phyloP scores from a whole-genome alignment of 2,329 filamentous ascomycete species.

The Phialemoniopsis sp. region DNA sequence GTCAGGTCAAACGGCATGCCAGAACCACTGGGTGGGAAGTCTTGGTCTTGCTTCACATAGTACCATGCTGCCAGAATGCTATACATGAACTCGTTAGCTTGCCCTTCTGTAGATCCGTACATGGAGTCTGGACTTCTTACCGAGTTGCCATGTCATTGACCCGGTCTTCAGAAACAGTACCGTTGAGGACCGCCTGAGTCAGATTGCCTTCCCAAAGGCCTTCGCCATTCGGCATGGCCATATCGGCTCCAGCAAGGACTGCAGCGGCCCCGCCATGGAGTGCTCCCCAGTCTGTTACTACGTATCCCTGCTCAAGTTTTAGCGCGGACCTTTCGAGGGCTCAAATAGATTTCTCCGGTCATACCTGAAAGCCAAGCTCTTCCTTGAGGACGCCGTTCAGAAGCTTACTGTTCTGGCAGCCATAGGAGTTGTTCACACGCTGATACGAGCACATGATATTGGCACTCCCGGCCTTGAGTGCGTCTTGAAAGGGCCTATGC shows the following conservation, averaged over 20 bases:
- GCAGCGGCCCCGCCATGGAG: constrained; percentile 59
- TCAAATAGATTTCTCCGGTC: constrained; percentile 54
- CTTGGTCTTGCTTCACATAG: constrained; percentile 21
- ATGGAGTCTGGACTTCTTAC: constrained; percentile 13
- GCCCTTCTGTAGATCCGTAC: too few species aligned
- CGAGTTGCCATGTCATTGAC: constrained; percentile 74
- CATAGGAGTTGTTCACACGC: constrained; percentile 65
- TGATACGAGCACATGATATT: constrained; percentile 62
- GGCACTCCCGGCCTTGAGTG: constrained; percentile 54
- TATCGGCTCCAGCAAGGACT: constrained; percentile 63
- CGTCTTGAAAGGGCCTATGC: constrained; percentile 37
- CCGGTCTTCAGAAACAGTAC: constrained; percentile 47
- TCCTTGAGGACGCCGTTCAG: constrained; percentile 62
- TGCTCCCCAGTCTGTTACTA: constrained; percentile 64
- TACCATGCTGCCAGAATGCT: constrained; percentile 37
- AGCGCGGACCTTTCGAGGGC: too few species aligned
- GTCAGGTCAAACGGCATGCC: constrained; percentile 45
- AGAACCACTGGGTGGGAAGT: constrained; percentile 20
- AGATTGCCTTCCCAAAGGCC: constrained; percentile 49
- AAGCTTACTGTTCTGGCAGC: constrained; percentile 62
- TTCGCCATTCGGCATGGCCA: constrained; percentile 57
- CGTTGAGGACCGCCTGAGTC: constrained; percentile 52
- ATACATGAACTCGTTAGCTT: constrained; percentile 14
- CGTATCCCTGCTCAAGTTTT: constrained; percentile 42
- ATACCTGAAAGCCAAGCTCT: constrained; percentile 46